A percentile compares a stretch with the other conserved stretches of the same genome.
Evolutionary conservation across 2,329 filamentous ascomycete species (phyloP).

Genomic region (Amphichorda felina): DNA sequence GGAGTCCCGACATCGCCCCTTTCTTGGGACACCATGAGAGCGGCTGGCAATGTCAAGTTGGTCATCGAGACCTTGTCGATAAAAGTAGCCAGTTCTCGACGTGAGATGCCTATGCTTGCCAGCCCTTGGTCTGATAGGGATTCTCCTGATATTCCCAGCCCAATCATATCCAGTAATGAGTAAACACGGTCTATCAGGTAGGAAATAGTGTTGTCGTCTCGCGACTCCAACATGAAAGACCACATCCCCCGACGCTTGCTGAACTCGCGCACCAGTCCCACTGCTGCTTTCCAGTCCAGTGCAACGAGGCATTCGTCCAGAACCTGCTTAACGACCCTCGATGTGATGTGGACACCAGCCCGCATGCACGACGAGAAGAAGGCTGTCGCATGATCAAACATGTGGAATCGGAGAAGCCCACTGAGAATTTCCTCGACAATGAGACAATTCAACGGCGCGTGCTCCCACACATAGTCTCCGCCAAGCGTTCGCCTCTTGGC

Average conservation of each 20-base stretch:
- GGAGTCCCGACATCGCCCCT: neutral
- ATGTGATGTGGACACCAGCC: conserved; percentile 18
- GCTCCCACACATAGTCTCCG: conserved; percentile 26
- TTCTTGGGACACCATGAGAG: neutral
- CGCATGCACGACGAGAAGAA: conserved; percentile 27
- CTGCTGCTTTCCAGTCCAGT: conserved; percentile 25
- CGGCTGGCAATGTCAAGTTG: neutral
- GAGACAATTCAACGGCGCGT: conserved; percentile 21
- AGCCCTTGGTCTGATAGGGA: conserved; percentile 11
- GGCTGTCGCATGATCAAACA: conserved; percentile 28
- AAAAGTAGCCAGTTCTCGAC: neutral
- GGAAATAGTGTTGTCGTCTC: conserved; percentile 7
- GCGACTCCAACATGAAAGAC: conserved; percentile 10
- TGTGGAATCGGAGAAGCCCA: conserved; percentile 34
- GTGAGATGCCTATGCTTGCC: conserved; percentile 7
- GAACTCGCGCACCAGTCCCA: conserved; percentile 17
- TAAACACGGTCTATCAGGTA: conserved; percentile 18
- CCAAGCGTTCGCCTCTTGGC: conserved; percentile 10
- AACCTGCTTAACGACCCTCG: conserved; percentile 18
- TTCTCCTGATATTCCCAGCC: conserved; percentile 13
- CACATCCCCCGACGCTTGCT: conserved; percentile 12
- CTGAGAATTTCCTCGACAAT: conserved; percentile 33
- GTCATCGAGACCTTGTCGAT: neutral
- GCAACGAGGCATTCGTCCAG: conserved; percentile 27
- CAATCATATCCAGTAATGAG: conserved; percentile 23